These are phyloP conservation scores for Tilletia walkeri DNA, from an alignment of 1,284 basidiomycete species.

Conservation along the genomic window DNA sequence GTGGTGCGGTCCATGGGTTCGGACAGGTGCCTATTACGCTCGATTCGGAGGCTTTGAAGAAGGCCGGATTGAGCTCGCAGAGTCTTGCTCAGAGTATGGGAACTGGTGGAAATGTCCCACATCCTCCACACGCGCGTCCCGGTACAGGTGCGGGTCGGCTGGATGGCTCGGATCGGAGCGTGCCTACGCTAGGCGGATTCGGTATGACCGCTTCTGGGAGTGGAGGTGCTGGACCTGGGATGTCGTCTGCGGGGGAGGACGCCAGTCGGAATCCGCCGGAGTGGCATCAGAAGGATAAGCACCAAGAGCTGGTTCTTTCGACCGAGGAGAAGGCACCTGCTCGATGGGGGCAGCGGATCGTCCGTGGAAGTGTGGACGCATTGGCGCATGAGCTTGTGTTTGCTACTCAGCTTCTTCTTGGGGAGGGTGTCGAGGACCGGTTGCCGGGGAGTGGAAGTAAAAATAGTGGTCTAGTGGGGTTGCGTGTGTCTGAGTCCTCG, in stretches of 20 bases:
- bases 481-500: neutral
- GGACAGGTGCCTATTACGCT: constrained; percentile 20
- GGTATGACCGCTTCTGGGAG: constrained; percentile 4
- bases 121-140: neutral
- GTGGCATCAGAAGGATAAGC: constrained; percentile 36
- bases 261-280: constrained; percentile 9
- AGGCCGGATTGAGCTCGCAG: constrained; percentile 38
- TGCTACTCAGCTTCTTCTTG: constrained; percentile 33
- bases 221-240: neutral
- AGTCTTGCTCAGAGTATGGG: constrained; percentile 30
- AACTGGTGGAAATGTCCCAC: neutral
- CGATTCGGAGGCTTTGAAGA: constrained; percentile 33
- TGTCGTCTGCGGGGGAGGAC: neutral
- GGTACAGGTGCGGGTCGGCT: neutral
- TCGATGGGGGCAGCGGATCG: constrained; percentile 42
- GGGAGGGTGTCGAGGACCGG: neutral
- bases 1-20: neutral
- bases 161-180: no score
- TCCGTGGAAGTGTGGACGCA: constrained; percentile 35
- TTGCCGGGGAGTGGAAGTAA: neutral
- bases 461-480: neutral
- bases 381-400: constrained; percentile 51
- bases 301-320: constrained; percentile 39
- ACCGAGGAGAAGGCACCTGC: constrained; percentile 28
- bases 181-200: neutral